Base-by-base conservation (phyloP, 108 stramenopile species). In the Pseudonitzschia multiseries region DNA sequence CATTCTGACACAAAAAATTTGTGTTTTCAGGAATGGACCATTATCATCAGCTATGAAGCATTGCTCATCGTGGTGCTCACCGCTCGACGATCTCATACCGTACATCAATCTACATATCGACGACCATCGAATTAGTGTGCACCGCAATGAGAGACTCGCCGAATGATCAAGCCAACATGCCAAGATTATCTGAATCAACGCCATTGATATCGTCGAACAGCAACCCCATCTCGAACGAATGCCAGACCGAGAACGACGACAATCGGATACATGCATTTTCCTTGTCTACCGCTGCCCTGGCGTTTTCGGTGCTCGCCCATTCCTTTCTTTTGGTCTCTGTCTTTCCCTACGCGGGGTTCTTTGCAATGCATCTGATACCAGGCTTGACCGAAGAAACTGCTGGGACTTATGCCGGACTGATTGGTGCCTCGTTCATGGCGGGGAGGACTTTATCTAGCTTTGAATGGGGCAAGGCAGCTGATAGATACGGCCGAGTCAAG, bases 341-440 rank as follows among this genome's bases (percentile, higher is more conserved):
- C 10, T 87, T 91, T 68, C 90, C 90, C 5, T 91, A 91, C 61
- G 67, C 80, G 6, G 90, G 86, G 0, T 89, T 78, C 73, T 79
- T 91, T 84, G 78, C 77, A 0, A 78, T 91, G 29, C 57, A 79
- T 51, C 53, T 83, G 33, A 70, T 87, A 12, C 79, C 79, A 36
- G 73, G 60, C 26, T 20, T 65, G 42, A 44, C 32, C 14, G 64
- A 65, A 43, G 41, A 65, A 41, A 43, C 69, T 10, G 87, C 79
- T 18, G 90, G 90, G 3, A 67, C 74, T 1, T 91, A 84, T 65
- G 87, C 90, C 17, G 90, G 87, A 20, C 64, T 89, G 29, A 48
- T 91, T 15, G 84, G 88, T 3, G 78, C 84, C 0, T 80, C 85
- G 29, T 91, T 91, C 76, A 65, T 65, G 64, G 40, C 31, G 8